A percentile compares a stretch with the other conserved stretches of the same genome.
These are phyloP conservation scores for Sarcomyxa edulis DNA, from an alignment of 768 basidiomycete genomes.

Conservation along the genomic window DNA sequence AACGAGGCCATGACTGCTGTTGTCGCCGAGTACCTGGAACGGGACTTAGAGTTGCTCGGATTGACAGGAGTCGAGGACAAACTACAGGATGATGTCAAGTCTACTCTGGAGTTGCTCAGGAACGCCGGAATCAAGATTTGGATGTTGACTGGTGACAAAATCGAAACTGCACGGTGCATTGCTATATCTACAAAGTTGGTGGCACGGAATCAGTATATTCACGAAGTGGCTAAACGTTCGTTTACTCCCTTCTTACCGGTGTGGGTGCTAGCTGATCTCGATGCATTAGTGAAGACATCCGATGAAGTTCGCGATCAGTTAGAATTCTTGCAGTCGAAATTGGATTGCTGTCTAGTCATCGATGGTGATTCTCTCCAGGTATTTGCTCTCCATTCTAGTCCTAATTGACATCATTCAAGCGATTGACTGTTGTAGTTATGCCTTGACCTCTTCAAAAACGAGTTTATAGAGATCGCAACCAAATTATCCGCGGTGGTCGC, in stretches of 20 bases:
- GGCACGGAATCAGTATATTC: constrained; percentile 93
- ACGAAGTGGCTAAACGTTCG: constrained; percentile 90
- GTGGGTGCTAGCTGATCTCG: not conserved
- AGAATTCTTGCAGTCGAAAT: constrained; percentile 90
- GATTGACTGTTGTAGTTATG: constrained; percentile 59
- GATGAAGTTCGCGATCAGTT: constrained; percentile 83
- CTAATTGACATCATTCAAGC: not conserved
- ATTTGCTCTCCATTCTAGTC: constrained; percentile 8
- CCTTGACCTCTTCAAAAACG: constrained; percentile 82
- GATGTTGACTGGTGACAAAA: constrained; percentile 99
- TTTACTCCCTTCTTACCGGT: constrained; percentile 10
- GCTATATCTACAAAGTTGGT: constrained; percentile 97
- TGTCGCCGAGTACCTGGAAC: constrained; percentile 74
- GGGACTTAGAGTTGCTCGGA: constrained; percentile 86
- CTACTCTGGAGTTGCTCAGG: constrained; percentile 84
- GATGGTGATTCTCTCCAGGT: constrained; percentile 97
- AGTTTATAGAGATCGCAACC: constrained; percentile 95
- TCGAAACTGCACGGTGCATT: constrained; percentile 97
- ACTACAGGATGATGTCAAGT: constrained; percentile 94
- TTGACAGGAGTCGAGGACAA: constrained; percentile 99
- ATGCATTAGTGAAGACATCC: constrained; percentile 69
- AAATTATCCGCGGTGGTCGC: constrained; percentile 96
- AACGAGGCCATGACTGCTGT: constrained; percentile 78
- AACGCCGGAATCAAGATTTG: constrained; percentile 99
- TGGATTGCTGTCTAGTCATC: constrained; percentile 97